Percentiles rank a stretch among this genome's conserved stretches.
These are phyloP conservation scores for Lachnellula suecica DNA, from an alignment of 2,329 filamentous ascomycete species.

Conservation along the genomic window DNA sequence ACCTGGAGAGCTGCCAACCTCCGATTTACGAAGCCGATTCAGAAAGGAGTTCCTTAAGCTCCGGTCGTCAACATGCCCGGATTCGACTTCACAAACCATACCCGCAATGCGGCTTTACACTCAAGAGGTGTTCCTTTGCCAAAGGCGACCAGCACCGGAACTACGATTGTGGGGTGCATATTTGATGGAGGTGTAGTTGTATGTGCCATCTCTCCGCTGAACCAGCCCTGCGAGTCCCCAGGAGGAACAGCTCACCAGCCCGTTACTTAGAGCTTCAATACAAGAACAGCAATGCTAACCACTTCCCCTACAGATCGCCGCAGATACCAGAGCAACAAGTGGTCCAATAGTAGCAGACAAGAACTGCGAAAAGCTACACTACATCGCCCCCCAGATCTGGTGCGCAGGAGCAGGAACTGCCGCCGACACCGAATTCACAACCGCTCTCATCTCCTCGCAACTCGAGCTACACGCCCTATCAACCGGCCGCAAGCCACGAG, in stretches of 20 bases:
- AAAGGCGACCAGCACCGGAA: slow-evolving; percentile 97
- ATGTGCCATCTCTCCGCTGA: slow-evolving; percentile 37
- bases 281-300: slow-evolving; percentile 16
- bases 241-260: too few relatives aligned
- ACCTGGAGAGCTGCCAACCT: not conserved
- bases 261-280: not conserved
- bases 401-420: slow-evolving; percentile 97
- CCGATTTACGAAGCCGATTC: not conserved
- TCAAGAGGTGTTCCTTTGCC: slow-evolving; percentile 90
- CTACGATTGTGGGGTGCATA: slow-evolving; percentile 96
- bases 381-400: slow-evolving; percentile 98
- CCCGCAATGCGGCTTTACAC: slow-evolving; percentile 95
- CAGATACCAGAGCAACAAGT: slow-evolving; percentile 95
- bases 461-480: slow-evolving; percentile 96
- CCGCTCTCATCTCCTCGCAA: slow-evolving; percentile 96
- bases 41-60: slow-evolving; percentile 17
- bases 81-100: slow-evolving; percentile 99
- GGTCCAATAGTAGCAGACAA: slow-evolving; percentile 99
- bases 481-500: slow-evolving; percentile 92
- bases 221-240: too few relatives aligned
- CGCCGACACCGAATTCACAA: slow-evolving; percentile 98
- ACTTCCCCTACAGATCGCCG: slow-evolving; percentile 69
- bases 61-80: slow-evolving; percentile 71
- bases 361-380: slow-evolving; percentile 99
- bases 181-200: slow-evolving; percentile 96